These are phyloP conservation scores for Holtermanniella nyarrowii DNA, from an alignment of 768 basidiomycete genomes.

Conservation along the genomic window DNA sequence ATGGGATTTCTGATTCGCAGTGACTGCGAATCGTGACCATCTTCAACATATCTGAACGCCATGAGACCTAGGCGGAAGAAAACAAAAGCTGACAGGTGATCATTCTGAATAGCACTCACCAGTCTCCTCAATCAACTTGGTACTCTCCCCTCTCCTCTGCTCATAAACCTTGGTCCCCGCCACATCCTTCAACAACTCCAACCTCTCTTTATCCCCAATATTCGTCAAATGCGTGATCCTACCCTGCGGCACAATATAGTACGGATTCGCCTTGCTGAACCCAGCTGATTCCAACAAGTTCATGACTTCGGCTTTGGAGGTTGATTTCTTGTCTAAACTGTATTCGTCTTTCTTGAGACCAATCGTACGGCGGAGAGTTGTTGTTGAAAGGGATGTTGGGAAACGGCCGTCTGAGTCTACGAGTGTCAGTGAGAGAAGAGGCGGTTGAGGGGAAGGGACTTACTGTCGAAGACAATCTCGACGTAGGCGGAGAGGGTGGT, in stretches of 20 bases:
- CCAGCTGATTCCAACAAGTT: conserved; percentile 92
- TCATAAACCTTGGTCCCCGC: conserved; percentile 98
- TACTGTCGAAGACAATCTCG: conserved; percentile 89
- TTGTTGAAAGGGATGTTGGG: conserved; percentile 77
- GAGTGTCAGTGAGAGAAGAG: background rate
- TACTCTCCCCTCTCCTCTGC: conserved; percentile 76
- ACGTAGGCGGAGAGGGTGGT: conserved; percentile 89
- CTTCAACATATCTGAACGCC: no score
- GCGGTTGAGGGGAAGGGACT: conserved; percentile 2
- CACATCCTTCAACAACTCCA: conserved; percentile 92
- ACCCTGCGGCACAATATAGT: conserved; percentile 98
- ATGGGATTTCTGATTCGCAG: no score
- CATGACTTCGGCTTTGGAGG: conserved; percentile 94
- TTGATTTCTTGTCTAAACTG: conserved; percentile 87
- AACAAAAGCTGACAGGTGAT: background rate
- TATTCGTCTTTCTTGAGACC: conserved; percentile 99
- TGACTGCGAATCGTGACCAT: no score
- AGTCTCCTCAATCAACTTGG: conserved; percentile 96
- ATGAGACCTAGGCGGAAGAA: background rate
- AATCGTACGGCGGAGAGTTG: conserved; percentile 83
- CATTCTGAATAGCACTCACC: conserved; percentile 32
- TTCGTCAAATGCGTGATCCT: conserved; percentile 92
- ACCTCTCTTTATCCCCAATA: conserved; percentile 86
- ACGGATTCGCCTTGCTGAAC: conserved; percentile 96
- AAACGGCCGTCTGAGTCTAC: conserved; percentile 74